Evolutionary conservation across 2,329 filamentous ascomycete genomes (phyloP), one percentile per base, ranked within the genome.

Genomic region (Cyphellophora attinorum): DNA sequence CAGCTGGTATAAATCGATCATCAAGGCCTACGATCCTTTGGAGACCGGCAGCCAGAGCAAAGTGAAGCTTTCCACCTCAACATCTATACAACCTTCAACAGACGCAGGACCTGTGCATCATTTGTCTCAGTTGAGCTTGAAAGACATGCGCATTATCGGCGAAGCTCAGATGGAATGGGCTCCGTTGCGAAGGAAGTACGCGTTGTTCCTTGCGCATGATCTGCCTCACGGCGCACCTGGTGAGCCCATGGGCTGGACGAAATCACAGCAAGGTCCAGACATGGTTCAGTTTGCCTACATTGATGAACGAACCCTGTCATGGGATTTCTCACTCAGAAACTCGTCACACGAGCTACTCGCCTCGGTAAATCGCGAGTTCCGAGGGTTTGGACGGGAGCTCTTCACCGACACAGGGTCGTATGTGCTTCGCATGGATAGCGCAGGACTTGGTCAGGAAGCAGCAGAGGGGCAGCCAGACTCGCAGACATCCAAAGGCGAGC

Each of bases 381-480:
- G 55, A 12, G 75, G 75, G 2, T 76, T 78, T 49, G 74, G 70
- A 2, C 61, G 75, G 10, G 75, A 80, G 44, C 61, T 79, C 12
- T 79, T 80, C 51, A 79, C 76, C 1, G 75, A 79, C 42, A 79
- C 74, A 0, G 76, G 76, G 28, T 70, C 77, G 1, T 80, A 80
- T 48, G 74, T 70, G 5, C 54, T 80, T 11, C 61, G 75, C 10
- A 79, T 80, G 74, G 76, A 80, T 48, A 67, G 72, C 13, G 74
- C 72, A 11, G 61, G 54, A 1, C 37, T 64, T 8, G 53, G 57
- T 11, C 48, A 52, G 15, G 59, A 64, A 39, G 55, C 56, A 1
- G 35, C 51, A 11, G 52, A 62, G 3, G 35, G 48, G 11, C 54
- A 65, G 34, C 41, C 50, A n/a, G 59, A 55, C 34, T 61, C 58